Conservation (phyloP, 148 eudicot species). For the Fagopyrum tataricum region DNA sequence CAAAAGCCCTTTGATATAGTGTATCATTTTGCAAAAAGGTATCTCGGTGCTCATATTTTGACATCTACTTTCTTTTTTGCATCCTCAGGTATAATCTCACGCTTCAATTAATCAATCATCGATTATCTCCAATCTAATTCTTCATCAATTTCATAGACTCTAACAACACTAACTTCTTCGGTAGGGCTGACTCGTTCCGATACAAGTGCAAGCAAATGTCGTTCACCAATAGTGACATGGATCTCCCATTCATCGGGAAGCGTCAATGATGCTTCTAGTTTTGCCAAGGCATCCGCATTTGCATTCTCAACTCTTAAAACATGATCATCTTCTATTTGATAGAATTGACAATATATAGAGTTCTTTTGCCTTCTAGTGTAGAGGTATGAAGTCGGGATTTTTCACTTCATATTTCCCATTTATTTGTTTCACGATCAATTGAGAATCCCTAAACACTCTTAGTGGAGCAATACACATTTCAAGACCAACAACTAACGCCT, state of each 20-base stretch:
- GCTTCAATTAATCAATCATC: neutral
- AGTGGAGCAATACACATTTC: neutral
- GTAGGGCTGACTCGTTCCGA: neutral
- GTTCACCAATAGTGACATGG: neutral
- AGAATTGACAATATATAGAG: too few species aligned
- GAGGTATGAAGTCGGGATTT: too few species aligned
- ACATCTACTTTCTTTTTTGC: neutral
- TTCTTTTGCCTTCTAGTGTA: too few species aligned
- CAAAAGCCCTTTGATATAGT: too few species aligned
- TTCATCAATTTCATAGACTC: neutral
- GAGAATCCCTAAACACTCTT: neutral
- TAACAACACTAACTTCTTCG: neutral
- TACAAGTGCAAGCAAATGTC: too few species aligned
- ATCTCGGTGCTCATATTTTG: neutral
- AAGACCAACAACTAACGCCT: neutral
- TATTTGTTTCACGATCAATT: neutral
- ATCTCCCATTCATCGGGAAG: neutral
- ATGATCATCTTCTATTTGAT: too few species aligned
- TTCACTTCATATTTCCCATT: neutral
- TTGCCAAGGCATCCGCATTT: too few species aligned
- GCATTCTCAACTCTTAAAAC: too few species aligned
- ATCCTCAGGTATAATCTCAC: neutral
- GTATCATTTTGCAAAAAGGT: too few species aligned
- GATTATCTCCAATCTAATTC: neutral
- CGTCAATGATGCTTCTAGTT: neutral